phyloP scores from a whole-genome alignment of 192 early-diverging fungal species.

The Spinellus fusiger region DNA sequence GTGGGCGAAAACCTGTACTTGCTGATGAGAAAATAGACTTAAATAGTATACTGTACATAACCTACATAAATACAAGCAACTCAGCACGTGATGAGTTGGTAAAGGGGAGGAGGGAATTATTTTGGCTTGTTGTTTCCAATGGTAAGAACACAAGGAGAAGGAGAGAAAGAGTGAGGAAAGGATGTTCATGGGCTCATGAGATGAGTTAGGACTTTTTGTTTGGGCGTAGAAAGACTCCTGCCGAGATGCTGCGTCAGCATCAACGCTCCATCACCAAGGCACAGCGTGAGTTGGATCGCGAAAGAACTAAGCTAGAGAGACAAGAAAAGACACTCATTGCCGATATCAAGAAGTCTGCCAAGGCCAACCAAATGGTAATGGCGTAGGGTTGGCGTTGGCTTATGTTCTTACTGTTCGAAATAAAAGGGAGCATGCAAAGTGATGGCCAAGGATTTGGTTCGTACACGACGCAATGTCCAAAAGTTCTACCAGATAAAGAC shows the following conservation, averaged over 20 bases:
- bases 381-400: background rate
- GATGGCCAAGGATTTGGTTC: constrained; percentile 97
- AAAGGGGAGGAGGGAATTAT: too few species aligned
- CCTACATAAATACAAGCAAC: background rate
- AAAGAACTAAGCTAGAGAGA: constrained; percentile 79
- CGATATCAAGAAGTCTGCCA: constrained; percentile 91
- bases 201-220: constrained; percentile 62
- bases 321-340: constrained; percentile 94
- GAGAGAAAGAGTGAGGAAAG: background rate
- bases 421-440: constrained; percentile 77
- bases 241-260: constrained; percentile 88
- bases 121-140: background rate
- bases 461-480: constrained; percentile 88
- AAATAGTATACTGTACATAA: background rate
- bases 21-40: constrained; percentile 67
- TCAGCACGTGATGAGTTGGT: background rate
- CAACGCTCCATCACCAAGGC: constrained; percentile 83
- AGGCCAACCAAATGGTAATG: constrained; percentile 84
- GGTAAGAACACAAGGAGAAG: background rate
- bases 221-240: constrained; percentile 77
- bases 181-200: too few species aligned
- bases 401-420: constrained; percentile 13
- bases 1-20: constrained; percentile 90
- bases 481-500: constrained; percentile 97
- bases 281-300: constrained; percentile 88